phyloP scores from a whole-genome alignment of 805 yeast genomes.

The Candida berthetii region DNA sequence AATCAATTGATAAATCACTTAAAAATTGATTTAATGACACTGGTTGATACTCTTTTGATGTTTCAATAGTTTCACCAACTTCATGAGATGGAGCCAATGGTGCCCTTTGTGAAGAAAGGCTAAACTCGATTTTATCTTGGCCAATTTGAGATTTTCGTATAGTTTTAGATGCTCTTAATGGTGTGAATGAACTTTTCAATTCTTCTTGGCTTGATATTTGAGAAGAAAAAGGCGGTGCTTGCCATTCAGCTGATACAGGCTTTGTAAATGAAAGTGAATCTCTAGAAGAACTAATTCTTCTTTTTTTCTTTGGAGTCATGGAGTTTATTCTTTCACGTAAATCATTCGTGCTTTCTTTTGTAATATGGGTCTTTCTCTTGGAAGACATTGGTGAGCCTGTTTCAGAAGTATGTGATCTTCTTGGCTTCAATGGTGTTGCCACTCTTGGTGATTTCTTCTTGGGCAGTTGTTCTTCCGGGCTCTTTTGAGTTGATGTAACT shows the following conservation, averaged over 20 bases:
- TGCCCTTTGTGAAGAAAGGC: conserved; percentile 6
- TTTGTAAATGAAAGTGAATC: conserved; percentile 1
- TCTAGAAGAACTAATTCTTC: conserved; percentile 2
- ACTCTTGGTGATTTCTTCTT: not conserved
- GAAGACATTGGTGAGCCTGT: conserved; percentile 22
- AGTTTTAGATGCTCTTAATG: conserved; percentile 12
- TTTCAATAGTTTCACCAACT: conserved; percentile 2
- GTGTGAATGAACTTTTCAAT: conserved; percentile 17
- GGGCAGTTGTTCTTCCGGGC: not conserved
- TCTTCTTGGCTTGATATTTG: conserved; percentile 1
- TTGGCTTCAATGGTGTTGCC: conserved; percentile 17
- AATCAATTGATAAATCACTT: conserved; percentile 18
- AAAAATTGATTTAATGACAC: conserved; percentile 17
- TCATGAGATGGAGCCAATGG: conserved; percentile 20
- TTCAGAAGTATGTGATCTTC: conserved; percentile 22
- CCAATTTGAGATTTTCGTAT: conserved; percentile 9
- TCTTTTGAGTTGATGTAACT: not conserved
- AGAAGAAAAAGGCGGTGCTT: not conserved
- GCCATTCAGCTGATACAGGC: not conserved
- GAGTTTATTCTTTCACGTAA: conserved; percentile 17
- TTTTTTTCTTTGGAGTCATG: conserved; percentile 18
- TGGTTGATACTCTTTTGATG: conserved; percentile 12
- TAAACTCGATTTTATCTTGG: conserved; percentile 12
- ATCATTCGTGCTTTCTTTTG: conserved; percentile 5
- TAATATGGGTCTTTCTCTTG: conserved; percentile 9